phyloP scores from a whole-genome alignment of 148 eudicot genomes.

The Fagopyrum tataricum region DNA sequence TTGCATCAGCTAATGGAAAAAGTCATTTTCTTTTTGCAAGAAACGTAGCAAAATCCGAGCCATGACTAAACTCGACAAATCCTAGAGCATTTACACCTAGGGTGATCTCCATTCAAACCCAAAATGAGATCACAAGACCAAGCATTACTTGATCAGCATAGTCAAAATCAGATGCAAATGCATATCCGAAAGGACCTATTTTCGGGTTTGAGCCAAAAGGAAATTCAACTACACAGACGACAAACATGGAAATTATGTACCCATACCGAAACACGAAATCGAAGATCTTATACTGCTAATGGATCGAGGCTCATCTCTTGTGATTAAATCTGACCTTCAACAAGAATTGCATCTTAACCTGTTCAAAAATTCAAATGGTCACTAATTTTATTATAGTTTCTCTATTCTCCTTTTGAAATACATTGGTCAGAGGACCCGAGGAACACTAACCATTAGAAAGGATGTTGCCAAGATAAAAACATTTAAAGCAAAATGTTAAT shows the following conservation, averaged over 20 bases:
- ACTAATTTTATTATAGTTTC: background rate
- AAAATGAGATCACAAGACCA: conserved; percentile 56
- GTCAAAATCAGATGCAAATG: background rate
- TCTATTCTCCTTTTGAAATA: background rate
- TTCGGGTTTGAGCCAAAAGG: background rate
- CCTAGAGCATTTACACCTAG: conserved; percentile 8
- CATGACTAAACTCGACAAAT: background rate
- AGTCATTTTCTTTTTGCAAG: background rate
- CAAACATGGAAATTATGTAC: conserved; percentile 10
- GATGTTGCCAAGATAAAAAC: background rate
- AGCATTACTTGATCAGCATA: conserved; percentile 11
- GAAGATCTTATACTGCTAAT: background rate
- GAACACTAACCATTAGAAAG: background rate
- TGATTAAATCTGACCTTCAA: conserved; percentile 82
- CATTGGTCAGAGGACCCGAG: background rate
- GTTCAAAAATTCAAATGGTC: conserved; percentile 11
- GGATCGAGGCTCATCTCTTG: conserved; percentile 44
- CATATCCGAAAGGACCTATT: background rate
- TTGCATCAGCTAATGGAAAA: background rate
- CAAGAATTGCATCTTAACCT: conserved; percentile 97
- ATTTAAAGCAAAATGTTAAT: background rate
- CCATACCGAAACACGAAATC: background rate
- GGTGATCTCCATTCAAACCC: conserved; percentile 44
- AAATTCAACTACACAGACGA: background rate
- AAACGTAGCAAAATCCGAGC: background rate